phyloP scores from a whole-genome alignment of 768 basidiomycete species.

The Fomitopsis pulvina region DNA sequence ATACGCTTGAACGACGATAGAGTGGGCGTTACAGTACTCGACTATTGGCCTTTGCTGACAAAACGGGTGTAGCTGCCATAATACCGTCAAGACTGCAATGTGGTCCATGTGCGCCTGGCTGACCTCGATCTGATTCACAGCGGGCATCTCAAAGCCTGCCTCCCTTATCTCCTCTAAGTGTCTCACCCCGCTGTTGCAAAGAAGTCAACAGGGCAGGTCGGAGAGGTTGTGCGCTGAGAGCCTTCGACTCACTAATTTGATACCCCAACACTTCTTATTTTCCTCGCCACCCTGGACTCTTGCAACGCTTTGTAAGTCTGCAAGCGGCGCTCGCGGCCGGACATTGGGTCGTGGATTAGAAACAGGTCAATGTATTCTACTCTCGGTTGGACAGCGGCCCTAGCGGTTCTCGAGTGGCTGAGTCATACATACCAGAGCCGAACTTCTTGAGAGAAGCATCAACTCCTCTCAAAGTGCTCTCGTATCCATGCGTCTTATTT shows the following conservation, averaged over 20 bases:
- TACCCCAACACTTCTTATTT: conserved; percentile 35
- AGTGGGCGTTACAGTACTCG: conserved; percentile 44
- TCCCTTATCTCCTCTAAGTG: conserved; percentile 70
- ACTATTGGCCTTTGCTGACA: conserved; percentile 81
- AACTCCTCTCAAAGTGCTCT: conserved; percentile 53
- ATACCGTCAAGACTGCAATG: too few species aligned
- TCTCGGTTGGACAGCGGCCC: not conserved
- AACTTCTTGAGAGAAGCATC: conserved; percentile 55
- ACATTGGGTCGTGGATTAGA: conserved; percentile 38
- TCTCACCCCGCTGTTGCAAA: conserved; percentile 46
- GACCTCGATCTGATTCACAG: conserved; percentile 83
- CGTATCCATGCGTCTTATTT: conserved; percentile 61
- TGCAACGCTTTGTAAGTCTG: conserved; percentile 34
- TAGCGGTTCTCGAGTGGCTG: conserved; percentile 5
- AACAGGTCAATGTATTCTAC: conserved; percentile 41
- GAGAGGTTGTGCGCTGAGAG: not conserved
- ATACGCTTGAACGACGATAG: conserved; percentile 36
- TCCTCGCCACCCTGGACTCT: conserved; percentile 28
- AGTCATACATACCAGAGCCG: conserved; percentile 38
- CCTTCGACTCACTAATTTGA: conserved; percentile 38
- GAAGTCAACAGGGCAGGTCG: not conserved
- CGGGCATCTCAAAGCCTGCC: conserved; percentile 55
- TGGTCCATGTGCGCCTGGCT: conserved; percentile 3
- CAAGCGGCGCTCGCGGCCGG: conserved; percentile 32
- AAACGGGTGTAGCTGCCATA: conserved; percentile 67